Evolutionary conservation across 441 rosid genomes (phyloP), one percentile per base, ranked within the genome.

Genomic region (Gossypium trilobum): DNA sequence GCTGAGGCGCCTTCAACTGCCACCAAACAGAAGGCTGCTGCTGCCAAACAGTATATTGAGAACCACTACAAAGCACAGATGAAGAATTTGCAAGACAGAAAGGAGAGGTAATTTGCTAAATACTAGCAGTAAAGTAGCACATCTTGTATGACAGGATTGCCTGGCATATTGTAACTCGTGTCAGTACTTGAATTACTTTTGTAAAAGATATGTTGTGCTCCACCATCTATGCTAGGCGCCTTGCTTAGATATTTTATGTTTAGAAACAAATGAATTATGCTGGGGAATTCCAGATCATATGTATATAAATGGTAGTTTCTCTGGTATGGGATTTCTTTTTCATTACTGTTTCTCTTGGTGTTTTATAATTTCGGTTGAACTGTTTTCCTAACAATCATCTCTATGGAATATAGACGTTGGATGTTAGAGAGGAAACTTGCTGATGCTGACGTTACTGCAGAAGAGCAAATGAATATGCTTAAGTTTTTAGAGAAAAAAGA

Each of bases 31-130:
- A 84, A 66, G 73, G 87, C 78, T 70, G 87, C 84, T 22, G 87
- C 85, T 0, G 85, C 87, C 1, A 84, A 84, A 80, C 84, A 80
- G 52, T 82, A 75, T 63, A 84, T 84, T 0, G 87, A 84, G 80
- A 84, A 82, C 69, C 87, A 84, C 72, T 84, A 84, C 63, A 84
- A 84, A 59, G 44, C 31, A 57, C 84, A 84, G 67, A 76, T 76
- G 80, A 84, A 84, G 80, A 82, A 72, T 74, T 56, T 84, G 9
- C 84, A 84, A 68, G 87, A 80, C 55, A 80, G 87, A 60, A 78
- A 77, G 73, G 85, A 82, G 62, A 82, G 87, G 87, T 82, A 74
- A 44, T 2, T 42, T 42, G 4, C 54, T 44, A 42, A 64, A 64
- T 11, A 11, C 10, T 64, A 11, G 9, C 19, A 20, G 9, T 11